Conservation (phyloP, 352 stramenopile species). For the Albugo laibachii region DNA sequence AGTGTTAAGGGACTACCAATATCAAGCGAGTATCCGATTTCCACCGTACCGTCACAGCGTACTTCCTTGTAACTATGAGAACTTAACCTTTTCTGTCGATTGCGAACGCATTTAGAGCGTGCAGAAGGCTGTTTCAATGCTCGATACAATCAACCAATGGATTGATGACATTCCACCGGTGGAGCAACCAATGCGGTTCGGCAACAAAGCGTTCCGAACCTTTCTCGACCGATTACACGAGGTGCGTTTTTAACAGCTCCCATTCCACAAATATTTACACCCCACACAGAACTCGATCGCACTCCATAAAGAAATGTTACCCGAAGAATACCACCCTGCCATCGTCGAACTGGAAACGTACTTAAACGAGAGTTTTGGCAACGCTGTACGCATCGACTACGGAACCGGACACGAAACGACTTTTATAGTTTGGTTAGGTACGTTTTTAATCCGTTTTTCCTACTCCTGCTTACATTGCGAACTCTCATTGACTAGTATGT, state of each 20-base stretch:
- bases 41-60: slow-evolving; percentile 14
- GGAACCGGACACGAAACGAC: slow-evolving; percentile 96
- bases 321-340: slow-evolving; percentile 27
- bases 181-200: slow-evolving; percentile 87
- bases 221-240: slow-evolving; percentile 75
- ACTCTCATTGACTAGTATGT: slow-evolving; percentile 20
- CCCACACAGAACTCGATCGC: slow-evolving; percentile 17
- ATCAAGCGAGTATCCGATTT: slow-evolving; percentile 41
- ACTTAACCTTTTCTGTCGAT: neutral
- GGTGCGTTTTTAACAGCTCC: slow-evolving; percentile 10
- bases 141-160: slow-evolving; percentile 59
- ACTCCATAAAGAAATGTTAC: slow-evolving; percentile 43
- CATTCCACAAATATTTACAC: neutral
- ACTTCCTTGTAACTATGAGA: neutral
- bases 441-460: slow-evolving; percentile 9
- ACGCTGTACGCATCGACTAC: slow-evolving; percentile 95
- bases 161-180: slow-evolving; percentile 84
- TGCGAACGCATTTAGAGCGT: slow-evolving; percentile 27
- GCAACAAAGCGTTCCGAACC: slow-evolving; percentile 86
- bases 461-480: neutral
- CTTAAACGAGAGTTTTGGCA: slow-evolving; percentile 92
- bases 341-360: slow-evolving; percentile 89
- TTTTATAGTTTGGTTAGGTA: slow-evolving; percentile 91
- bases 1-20: slow-evolving; percentile 42
- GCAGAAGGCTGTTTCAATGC: slow-evolving; percentile 30